These are phyloP conservation scores for Paramecium sonneborni DNA, from an alignment of 73 alveolate species.

Conservation along the genomic window DNA sequence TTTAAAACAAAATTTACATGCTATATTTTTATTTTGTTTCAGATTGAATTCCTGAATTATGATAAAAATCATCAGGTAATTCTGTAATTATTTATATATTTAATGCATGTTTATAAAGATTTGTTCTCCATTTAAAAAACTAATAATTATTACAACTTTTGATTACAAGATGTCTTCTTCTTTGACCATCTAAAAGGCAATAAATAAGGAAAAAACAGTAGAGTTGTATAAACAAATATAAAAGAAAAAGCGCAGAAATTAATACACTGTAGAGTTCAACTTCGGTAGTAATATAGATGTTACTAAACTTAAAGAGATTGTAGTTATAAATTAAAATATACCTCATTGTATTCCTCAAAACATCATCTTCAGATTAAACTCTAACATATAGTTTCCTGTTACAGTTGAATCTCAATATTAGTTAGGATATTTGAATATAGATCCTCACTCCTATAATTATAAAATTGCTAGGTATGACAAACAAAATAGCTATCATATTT, in stretches of 20 bases:
- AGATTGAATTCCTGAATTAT: no score
- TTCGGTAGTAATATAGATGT: slow-evolving; percentile 25
- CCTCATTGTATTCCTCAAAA: neutral
- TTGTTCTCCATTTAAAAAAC: neutral
- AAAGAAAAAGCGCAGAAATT: neutral
- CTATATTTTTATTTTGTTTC: no score
- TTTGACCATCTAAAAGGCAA: neutral
- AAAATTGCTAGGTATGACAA: neutral
- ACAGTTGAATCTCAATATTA: neutral
- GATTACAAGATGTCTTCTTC: neutral
- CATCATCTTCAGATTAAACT: neutral
- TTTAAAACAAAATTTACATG: no score
- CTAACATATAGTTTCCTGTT: neutral
- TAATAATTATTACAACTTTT: neutral
- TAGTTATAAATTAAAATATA: neutral
- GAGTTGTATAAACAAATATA: neutral
- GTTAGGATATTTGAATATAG: neutral
- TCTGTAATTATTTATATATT: neutral
- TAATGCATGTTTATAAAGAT: neutral
- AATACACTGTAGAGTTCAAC: slow-evolving; percentile 24
- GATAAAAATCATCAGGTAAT: no score
- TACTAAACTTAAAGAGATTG: neutral
- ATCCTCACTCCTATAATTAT: slow-evolving; percentile 2
- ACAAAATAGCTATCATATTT: neutral
- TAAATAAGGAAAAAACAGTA: neutral